Conservation (phyloP, 805 yeast species). For the Starmerella bacillaris region DNA sequence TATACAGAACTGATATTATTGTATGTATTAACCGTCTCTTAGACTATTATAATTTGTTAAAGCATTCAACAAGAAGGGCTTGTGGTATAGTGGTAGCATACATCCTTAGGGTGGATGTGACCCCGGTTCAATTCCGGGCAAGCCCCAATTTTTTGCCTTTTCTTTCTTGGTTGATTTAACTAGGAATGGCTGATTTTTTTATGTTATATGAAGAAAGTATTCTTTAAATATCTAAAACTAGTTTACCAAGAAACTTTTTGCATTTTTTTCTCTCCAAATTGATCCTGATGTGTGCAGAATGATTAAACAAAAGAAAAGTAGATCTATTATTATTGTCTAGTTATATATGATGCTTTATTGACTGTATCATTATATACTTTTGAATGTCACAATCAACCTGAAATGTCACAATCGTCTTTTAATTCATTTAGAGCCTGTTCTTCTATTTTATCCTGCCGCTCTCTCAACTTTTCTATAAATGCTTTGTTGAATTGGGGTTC, state of each 20-base stretch:
- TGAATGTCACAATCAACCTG: too few relatives aligned
- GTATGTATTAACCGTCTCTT: not conserved
- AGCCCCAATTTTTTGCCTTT: conserved; percentile 11
- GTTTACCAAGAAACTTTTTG: not conserved
- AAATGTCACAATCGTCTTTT: not conserved
- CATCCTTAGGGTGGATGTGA: conserved; percentile 18
- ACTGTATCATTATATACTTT: not conserved
- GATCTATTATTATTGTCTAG: too few relatives aligned
- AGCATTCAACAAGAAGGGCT: conserved; percentile 5
- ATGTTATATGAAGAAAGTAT: not conserved
- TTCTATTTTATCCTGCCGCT: conserved; percentile 1
- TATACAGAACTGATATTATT: not conserved
- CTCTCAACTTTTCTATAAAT: conserved; percentile 4
- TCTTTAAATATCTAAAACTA: not conserved
- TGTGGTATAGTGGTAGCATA: conserved; percentile 17
- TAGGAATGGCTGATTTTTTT: not conserved
- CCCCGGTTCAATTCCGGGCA: conserved; percentile 19
- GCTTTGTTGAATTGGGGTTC: conserved; percentile 7
- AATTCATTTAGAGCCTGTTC: not conserved
- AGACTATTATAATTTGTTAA: not conserved
- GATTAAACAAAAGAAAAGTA: too few relatives aligned
- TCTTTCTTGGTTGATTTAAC: too few relatives aligned
- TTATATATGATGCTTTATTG: too few relatives aligned
- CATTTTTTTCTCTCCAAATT: not conserved
- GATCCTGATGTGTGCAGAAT: too few relatives aligned